These are phyloP conservation scores for Cytospora paraplurivora DNA, from an alignment of 2,329 filamentous ascomycete genomes.

Conservation along the genomic window DNA sequence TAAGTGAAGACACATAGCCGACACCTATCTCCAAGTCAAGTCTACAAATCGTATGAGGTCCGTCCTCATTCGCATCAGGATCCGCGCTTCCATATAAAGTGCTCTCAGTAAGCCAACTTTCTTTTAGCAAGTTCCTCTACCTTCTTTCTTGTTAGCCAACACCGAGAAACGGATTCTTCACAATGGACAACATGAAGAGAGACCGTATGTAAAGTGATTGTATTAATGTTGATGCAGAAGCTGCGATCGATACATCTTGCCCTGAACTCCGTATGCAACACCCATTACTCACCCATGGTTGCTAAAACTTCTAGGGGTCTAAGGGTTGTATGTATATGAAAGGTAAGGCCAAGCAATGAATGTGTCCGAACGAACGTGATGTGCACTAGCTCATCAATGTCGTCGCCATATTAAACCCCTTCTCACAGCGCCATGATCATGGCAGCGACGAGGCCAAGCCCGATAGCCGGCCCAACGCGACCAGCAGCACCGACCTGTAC, in stretches of 20 bases:
- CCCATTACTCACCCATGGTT: not conserved
- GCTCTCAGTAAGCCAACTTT: too few species aligned
- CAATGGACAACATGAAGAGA: not conserved
- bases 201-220: not conserved
- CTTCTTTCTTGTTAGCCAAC: too few species aligned
- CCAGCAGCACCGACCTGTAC: not conserved
- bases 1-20: too few species aligned
- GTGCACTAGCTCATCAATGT: not conserved
- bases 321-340: constrained; percentile 4
- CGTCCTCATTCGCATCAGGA: too few species aligned
- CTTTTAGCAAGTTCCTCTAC: too few species aligned
- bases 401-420: not conserved
- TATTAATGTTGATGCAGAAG: constrained; percentile 2
- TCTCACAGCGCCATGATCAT: not conserved
- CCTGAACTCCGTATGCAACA: not conserved
- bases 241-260: not conserved
- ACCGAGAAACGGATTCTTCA: too few species aligned
- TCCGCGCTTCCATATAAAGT: too few species aligned
- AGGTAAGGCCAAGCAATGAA: not conserved
- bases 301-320: constrained; percentile 1
- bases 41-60: too few species aligned
- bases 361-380: not conserved
- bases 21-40: too few species aligned
- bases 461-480: not conserved
- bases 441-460: not conserved